Percentiles rank a stretch among this genome's conserved stretches.
Evolutionary conservation across 768 basidiomycete genomes (phyloP).

Genomic region (Termitomyces sp.): DNA sequence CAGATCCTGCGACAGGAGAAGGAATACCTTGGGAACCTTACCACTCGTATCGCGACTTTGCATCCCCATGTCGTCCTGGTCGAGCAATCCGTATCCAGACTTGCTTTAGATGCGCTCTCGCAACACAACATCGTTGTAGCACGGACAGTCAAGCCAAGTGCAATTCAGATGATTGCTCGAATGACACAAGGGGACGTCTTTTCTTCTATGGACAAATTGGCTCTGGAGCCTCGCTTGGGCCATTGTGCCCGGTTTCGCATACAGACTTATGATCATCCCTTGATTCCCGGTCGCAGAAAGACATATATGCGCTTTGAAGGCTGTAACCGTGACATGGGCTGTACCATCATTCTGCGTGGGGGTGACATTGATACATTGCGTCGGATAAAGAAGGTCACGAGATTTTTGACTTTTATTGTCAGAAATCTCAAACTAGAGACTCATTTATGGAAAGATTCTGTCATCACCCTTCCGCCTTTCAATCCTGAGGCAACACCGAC

Average conservation of each 20-base stretch:
- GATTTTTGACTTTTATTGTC: slow-evolving; percentile 89
- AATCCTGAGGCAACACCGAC: slow-evolving; percentile 61
- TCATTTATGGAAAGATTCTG: slow-evolving; percentile 87
- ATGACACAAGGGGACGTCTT: slow-evolving; percentile 95
- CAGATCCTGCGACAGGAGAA: slow-evolving; percentile 90
- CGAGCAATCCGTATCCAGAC: slow-evolving; percentile 84
- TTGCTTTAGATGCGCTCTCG: slow-evolving; percentile 84
- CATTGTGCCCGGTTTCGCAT: slow-evolving; percentile 82
- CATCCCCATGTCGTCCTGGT: slow-evolving; percentile 91
- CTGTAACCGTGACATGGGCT: slow-evolving; percentile 87
- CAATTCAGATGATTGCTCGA: slow-evolving; percentile 82
- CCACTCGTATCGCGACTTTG: slow-evolving; percentile 82
- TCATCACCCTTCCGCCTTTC: slow-evolving; percentile 68
- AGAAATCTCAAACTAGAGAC: slow-evolving; percentile 93
- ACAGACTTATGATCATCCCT: slow-evolving; percentile 90
- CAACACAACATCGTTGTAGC: slow-evolving; percentile 88
- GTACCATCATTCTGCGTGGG: slow-evolving; percentile 89
- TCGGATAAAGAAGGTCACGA: slow-evolving; percentile 87
- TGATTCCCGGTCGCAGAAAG: slow-evolving; percentile 93
- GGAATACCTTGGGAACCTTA: slow-evolving; percentile 85
- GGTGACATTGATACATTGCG: slow-evolving; percentile 75
- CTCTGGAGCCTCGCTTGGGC: slow-evolving; percentile 83
- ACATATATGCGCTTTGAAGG: slow-evolving; percentile 99
- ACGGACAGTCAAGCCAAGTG: slow-evolving; percentile 80
- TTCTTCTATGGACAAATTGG: slow-evolving; percentile 92